These are phyloP conservation scores for Omphalea diandra DNA, from an alignment of 441 rosid species.

Conservation along the genomic window DNA sequence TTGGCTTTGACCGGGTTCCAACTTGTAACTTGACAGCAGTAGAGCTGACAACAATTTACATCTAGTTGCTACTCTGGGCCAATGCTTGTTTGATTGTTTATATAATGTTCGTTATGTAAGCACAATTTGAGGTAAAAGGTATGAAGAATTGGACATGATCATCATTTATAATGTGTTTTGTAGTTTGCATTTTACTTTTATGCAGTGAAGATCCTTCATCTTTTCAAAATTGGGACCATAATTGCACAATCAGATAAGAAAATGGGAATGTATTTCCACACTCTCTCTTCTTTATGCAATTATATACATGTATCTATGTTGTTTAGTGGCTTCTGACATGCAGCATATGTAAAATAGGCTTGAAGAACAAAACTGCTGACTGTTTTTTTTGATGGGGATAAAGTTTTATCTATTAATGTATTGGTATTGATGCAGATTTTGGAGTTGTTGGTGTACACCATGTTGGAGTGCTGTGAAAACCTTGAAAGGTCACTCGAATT, in stretches of 20 bases:
- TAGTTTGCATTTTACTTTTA: neutral
- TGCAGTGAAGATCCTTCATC: neutral
- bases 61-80: neutral
- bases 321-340: neutral
- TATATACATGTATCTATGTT: neutral
- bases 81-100: neutral
- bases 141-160: no score
- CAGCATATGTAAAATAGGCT: neutral
- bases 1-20: no score
- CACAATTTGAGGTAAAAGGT: neutral
- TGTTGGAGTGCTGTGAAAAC: conserved; percentile 81
- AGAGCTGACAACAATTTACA: neutral
- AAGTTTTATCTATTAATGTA: conserved; percentile 3
- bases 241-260: neutral
- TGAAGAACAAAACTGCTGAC: neutral
- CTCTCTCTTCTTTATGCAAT: neutral
- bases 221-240: no score
- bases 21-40: no score
- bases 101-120: neutral
- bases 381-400: neutral
- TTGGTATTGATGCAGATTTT: conserved; percentile 49
- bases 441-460: conserved; percentile 85
- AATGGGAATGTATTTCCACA: neutral
- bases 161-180: neutral
- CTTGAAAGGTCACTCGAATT: conserved; percentile 84